These are phyloP conservation scores for Acacia pycnantha DNA, from an alignment of 331 rosid species.

Conservation along the genomic window DNA sequence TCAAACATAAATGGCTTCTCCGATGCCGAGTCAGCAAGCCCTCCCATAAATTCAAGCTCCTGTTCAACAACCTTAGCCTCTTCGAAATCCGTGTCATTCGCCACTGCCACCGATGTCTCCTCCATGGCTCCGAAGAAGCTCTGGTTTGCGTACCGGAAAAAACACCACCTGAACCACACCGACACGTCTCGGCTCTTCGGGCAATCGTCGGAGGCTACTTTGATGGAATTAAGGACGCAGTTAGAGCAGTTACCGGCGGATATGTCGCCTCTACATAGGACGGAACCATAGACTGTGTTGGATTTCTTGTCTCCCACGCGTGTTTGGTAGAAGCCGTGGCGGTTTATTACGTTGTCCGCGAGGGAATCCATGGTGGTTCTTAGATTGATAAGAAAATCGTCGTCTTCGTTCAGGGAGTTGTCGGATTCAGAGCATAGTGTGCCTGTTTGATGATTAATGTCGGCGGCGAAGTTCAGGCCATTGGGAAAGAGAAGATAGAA, in stretches of 20 bases:
- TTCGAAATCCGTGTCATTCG: slow-evolving; percentile 50
- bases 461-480: slow-evolving; percentile 33
- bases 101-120: slow-evolving; percentile 28
- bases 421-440: slow-evolving; percentile 36
- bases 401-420: slow-evolving; percentile 23
- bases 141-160: slow-evolving; percentile 44
- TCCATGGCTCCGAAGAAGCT: slow-evolving; percentile 45
- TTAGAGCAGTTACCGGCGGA: slow-evolving; percentile 38
- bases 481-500: slow-evolving; percentile 10
- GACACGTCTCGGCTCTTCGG: slow-evolving; percentile 39
- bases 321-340: slow-evolving; percentile 54
- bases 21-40: slow-evolving; percentile 34
- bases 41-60: slow-evolving; percentile 46
- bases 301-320: slow-evolving; percentile 28
- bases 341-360: slow-evolving; percentile 33
- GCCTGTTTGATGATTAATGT: slow-evolving; percentile 22
- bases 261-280: slow-evolving; percentile 59
- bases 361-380: slow-evolving; percentile 44
- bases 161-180: slow-evolving; percentile 60
- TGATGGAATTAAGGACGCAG: slow-evolving; percentile 39
- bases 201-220: slow-evolving; percentile 36
- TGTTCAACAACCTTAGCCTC: slow-evolving; percentile 42
- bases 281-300: slow-evolving; percentile 42
- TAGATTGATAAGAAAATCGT: slow-evolving; percentile 38
- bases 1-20: slow-evolving; percentile 38